These are phyloP conservation scores for Mycena alexandri DNA, from an alignment of 768 basidiomycete species.

Conservation along the genomic window DNA sequence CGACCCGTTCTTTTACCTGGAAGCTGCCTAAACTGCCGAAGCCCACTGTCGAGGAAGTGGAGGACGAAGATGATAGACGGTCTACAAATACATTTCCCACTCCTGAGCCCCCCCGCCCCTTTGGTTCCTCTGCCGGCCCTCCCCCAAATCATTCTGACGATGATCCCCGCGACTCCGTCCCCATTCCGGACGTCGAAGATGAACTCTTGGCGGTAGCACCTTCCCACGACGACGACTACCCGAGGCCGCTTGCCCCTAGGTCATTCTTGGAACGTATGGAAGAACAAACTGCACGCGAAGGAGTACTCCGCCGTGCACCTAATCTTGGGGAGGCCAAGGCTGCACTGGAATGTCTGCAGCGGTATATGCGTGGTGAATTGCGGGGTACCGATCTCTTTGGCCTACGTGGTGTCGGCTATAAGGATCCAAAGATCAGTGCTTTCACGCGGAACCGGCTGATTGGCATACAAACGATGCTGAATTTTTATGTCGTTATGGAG, in stretches of 20 bases:
- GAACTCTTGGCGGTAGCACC: constrained; percentile 15
- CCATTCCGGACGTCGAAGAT: constrained; percentile 9
- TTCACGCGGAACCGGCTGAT: constrained; percentile 22
- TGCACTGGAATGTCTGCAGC: constrained; percentile 12
- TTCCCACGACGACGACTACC: constrained; percentile 16
- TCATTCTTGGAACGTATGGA: constrained; percentile 14
- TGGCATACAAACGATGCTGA: constrained; percentile 28
- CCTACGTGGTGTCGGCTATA: constrained; percentile 26
- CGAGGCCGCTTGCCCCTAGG: constrained; percentile 4
- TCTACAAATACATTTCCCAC: constrained; percentile 17
- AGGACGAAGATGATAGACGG: constrained; percentile 5
- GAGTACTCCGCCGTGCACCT: constrained; percentile 18
- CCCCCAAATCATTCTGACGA: neutral
- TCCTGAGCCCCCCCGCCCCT: neutral
- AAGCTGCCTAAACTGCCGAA: constrained; percentile 13
- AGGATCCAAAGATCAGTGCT: constrained; percentile 30
- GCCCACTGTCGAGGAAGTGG: constrained; percentile 16
- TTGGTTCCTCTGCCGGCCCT: neutral
- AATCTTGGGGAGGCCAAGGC: constrained; percentile 16
- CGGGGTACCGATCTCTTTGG: constrained; percentile 25
- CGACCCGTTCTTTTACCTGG: constrained; percentile 2
- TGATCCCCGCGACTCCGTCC: constrained; percentile 3
- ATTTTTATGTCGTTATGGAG: constrained; percentile 21
- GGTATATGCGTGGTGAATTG: constrained; percentile 18
- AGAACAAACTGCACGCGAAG: neutral